Evolutionary conservation across 1,139 yeast genomes (phyloP).

Genomic region (Casaregolazyma lundiana): DNA sequence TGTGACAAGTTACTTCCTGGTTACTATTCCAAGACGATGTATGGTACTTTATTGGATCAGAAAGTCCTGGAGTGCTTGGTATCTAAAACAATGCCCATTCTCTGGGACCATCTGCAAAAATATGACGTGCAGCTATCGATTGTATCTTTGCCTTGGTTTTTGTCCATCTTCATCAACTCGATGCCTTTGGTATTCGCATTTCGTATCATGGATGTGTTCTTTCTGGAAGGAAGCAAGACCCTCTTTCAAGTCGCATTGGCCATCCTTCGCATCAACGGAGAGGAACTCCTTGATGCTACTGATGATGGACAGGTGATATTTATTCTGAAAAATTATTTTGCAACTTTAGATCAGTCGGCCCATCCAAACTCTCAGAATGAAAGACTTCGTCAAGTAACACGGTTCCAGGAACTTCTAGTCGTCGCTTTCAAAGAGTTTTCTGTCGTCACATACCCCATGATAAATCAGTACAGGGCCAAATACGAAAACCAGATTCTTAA

Average conservation of each 20-base stretch:
- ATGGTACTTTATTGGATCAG: slow-evolving; percentile 92
- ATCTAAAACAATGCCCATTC: slow-evolving; percentile 80
- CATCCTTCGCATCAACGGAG: slow-evolving; percentile 79
- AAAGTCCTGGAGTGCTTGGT: slow-evolving; percentile 88
- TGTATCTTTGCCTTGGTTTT: slow-evolving; percentile 93
- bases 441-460: slow-evolving; percentile 68
- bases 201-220: slow-evolving; percentile 84
- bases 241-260: slow-evolving; percentile 93
- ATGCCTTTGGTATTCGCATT: slow-evolving; percentile 95
- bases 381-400: slow-evolving; percentile 63
- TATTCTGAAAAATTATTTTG: slow-evolving; percentile 76
- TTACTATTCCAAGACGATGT: slow-evolving; percentile 95
- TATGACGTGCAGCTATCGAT: slow-evolving; percentile 92
- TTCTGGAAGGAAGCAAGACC: slow-evolving; percentile 84
- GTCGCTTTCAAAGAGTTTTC: slow-evolving; percentile 90
- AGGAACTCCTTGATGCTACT: slow-evolving; percentile 66
- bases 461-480: slow-evolving; percentile 63
- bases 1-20: slow-evolving; percentile 91
- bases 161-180: slow-evolving; percentile 81
- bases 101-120: slow-evolving; percentile 76
- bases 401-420: slow-evolving; percentile 84
- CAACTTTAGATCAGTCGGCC: slow-evolving; percentile 71
- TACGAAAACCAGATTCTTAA: slow-evolving; percentile 74
- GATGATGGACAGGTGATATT: slow-evolving; percentile 94
- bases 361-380: slow-evolving; percentile 69